Conservation (phyloP, 2,329 filamentous ascomycete genomes). For the Xylariaceae sp. region DNA sequence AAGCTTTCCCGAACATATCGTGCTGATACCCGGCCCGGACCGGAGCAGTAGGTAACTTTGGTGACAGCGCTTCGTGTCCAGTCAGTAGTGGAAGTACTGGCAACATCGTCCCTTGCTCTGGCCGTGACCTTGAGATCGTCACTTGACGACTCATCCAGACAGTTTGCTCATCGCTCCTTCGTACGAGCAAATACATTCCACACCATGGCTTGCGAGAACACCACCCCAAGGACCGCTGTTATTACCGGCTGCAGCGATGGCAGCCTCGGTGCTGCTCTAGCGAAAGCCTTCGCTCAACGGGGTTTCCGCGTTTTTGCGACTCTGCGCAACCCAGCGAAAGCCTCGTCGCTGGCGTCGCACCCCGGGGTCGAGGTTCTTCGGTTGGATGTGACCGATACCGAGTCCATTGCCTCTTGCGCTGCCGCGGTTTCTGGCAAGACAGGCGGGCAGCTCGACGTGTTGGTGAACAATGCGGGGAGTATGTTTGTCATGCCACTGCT, state of each 20-base stretch:
- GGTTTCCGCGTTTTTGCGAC: slow-evolving; percentile 7
- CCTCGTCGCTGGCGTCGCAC: neutral
- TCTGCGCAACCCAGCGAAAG: slow-evolving; percentile 4
- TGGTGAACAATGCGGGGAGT: slow-evolving; percentile 9
- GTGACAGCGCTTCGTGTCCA: too few relatives aligned
- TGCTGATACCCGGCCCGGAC: too few relatives aligned
- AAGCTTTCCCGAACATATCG: too few relatives aligned
- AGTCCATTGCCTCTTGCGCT: slow-evolving; percentile 2
- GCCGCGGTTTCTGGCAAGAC: neutral
- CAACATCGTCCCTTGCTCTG: too few relatives aligned
- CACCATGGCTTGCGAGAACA: too few relatives aligned
- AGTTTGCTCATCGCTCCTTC: too few relatives aligned
- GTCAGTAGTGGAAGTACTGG: too few relatives aligned
- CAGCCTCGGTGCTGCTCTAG: slow-evolving; percentile 3
- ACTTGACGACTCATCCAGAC: too few relatives aligned
- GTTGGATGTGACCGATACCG: slow-evolving; percentile 8
- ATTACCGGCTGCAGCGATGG: slow-evolving; percentile 5
- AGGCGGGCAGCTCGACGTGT: slow-evolving; percentile 5
- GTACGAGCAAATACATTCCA: too few relatives aligned
- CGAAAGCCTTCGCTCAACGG: neutral
- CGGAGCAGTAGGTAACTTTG: too few relatives aligned
- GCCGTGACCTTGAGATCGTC: too few relatives aligned
- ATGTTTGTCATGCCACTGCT: slow-evolving; percentile 6
- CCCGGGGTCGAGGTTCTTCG: slow-evolving; percentile 4
- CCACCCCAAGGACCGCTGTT: slow-evolving; percentile 4